Evolutionary conservation across 768 basidiomycete genomes (phyloP).

Genomic region (Pleurotus djamor): DNA sequence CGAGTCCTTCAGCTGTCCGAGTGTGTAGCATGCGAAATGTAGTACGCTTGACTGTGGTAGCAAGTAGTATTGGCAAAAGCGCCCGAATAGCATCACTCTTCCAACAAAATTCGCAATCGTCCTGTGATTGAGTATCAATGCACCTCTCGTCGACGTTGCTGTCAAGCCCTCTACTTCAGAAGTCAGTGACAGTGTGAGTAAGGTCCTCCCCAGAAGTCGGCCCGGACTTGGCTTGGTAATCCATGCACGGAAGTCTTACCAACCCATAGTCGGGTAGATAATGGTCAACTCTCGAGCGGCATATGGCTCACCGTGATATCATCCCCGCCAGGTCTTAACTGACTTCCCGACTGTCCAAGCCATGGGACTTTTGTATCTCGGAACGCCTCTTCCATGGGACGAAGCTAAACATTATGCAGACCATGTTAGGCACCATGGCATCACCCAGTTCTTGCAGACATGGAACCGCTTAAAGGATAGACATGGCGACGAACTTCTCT

Average conservation of each 20-base stretch:
- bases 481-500: conserved; percentile 87
- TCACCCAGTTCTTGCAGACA: conserved; percentile 90
- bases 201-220: background rate
- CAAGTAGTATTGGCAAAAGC: background rate
- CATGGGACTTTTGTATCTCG: conserved; percentile 94
- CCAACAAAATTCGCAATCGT: conserved; percentile 1
- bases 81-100: background rate
- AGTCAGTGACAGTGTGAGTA: background rate
- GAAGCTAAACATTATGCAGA: conserved; percentile 85
- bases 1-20: too few relatives aligned
- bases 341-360: background rate
- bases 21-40: background rate
- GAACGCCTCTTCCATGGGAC: conserved; percentile 91
- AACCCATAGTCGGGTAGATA: background rate
- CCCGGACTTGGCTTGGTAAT: conserved; percentile 3
- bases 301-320: background rate
- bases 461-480: conserved; percentile 93
- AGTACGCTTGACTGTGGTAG: background rate
- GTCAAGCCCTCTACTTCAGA: background rate
- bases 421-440: conserved; percentile 90
- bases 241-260: conserved; percentile 3
- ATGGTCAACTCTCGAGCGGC: background rate
- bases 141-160: too few relatives aligned
- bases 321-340: background rate
- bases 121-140: background rate